Evolutionary conservation across 768 basidiomycete species (phyloP), one percentile per base, ranked within the genome.

Genomic region (Kwoniella sp.): DNA sequence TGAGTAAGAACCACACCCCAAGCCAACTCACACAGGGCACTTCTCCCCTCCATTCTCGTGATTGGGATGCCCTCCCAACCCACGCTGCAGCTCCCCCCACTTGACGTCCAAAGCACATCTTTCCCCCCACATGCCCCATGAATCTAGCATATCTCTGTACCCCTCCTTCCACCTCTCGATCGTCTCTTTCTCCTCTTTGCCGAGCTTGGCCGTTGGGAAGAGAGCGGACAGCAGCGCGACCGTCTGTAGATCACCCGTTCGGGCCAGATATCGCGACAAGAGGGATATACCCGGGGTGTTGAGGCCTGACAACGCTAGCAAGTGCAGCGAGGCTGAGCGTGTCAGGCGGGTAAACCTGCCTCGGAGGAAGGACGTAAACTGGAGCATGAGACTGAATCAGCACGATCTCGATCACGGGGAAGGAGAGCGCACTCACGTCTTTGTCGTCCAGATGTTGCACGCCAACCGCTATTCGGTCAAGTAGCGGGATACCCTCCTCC

Each of bases 1-100:
- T n/a, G n/a, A n/a, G n/a, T n/a, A n/a, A n/a, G n/a, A n/a, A n/a
- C n/a, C n/a, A n/a, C n/a, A n/a, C n/a, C n/a, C n/a, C n/a, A n/a
- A n/a, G n/a, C n/a, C n/a, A n/a, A 63, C 65, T 57, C 44, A 71
- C 67, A 65, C 67, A n/a, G 60, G 65, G 52, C 72, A 71, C 53
- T 50, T 47, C 19, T 50, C 59, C 23, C 53, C 53, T 17, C 39
- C 28, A 26, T 56, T 38, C 19, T 38, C 17, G 15, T 22, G 19
- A 22, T 20, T 20, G 19, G 37, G 37, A 59, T 39, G n/a, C 47
- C n/a, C 62, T 48, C 32, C 58, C 34, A 25, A 57, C 39, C 33
- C 51, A 46, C 29, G 53, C 50, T 37, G 25, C 10, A 56, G 9
- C 26, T 56, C 48, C 7, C 48, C 48, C 31, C 36, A 50, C 63